Evolutionary conservation across 495 filamentous ascomycete species (phyloP).

Genomic region (Annulohypoxylon moriforme): DNA sequence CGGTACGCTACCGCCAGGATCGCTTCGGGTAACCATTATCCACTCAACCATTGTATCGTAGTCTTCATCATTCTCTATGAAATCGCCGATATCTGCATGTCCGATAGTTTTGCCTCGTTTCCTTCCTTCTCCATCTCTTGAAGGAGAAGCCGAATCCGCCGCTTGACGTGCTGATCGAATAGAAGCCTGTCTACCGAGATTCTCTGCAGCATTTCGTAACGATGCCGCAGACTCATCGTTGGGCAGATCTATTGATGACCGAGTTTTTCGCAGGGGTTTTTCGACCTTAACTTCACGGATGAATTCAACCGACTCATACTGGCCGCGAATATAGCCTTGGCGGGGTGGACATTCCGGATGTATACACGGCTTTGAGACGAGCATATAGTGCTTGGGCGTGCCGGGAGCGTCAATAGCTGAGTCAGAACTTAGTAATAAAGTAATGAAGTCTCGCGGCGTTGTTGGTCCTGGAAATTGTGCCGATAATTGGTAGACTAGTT

Average conservation of each 20-base stretch:
- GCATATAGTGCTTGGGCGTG: slow-evolving; percentile 74
- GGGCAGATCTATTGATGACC: slow-evolving; percentile 50
- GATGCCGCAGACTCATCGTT: slow-evolving; percentile 38
- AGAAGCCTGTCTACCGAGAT: slow-evolving; percentile 46
- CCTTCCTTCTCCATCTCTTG: slow-evolving; percentile 16
- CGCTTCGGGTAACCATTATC: slow-evolving; percentile 96
- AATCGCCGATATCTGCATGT: slow-evolving; percentile 20
- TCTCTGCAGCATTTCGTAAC: slow-evolving; percentile 26
- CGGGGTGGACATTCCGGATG: slow-evolving; percentile 77
- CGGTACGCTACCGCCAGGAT: slow-evolving; percentile 92
- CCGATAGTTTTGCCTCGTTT: slow-evolving; percentile 40
- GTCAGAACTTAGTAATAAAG: slow-evolving; percentile 72
- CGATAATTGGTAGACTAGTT: slow-evolving; percentile 79
- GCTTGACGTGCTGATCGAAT: slow-evolving; percentile 46
- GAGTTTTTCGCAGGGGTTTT: slow-evolving; percentile 46
- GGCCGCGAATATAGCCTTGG: slow-evolving; percentile 79
- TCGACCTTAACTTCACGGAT: slow-evolving; percentile 80
- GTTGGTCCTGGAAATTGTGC: slow-evolving; percentile 93
- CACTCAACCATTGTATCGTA: slow-evolving; percentile 79
- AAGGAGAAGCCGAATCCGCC: slow-evolving; percentile 15
- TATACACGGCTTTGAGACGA: slow-evolving; percentile 83
- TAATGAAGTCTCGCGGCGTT: slow-evolving; percentile 87
- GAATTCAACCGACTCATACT: slow-evolving; percentile 93
- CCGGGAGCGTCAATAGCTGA: slow-evolving; percentile 33
- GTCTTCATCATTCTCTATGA: slow-evolving; percentile 58